Evolutionary conservation across 805 yeast genomes (phyloP).

Genomic region (Pichia phayaonensis): DNA sequence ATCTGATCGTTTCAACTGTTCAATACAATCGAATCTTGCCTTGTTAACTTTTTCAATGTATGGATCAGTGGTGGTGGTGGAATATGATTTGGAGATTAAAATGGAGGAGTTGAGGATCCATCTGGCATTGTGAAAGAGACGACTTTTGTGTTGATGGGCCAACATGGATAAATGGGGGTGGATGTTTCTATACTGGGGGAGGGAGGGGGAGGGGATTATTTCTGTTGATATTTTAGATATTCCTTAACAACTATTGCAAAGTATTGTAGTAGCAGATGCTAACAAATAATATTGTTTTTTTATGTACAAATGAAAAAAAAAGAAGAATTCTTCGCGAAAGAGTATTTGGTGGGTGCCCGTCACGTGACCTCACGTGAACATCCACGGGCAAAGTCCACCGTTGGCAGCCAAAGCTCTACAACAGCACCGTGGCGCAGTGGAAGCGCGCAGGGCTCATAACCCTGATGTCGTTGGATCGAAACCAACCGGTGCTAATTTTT

Average conservation of each 20-base stretch:
- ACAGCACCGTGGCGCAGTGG: conserved; percentile 23
- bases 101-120: not conserved
- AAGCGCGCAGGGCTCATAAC: conserved; percentile 83
- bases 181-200: too few species aligned
- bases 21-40: conserved; percentile 39
- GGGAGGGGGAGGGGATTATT: too few species aligned
- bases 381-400: too few species aligned
- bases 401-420: too few species aligned
- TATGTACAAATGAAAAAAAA: not conserved
- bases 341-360: not conserved
- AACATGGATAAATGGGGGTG: too few species aligned
- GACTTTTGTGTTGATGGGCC: not conserved
- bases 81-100: not conserved
- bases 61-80: conserved; percentile 2
- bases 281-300: not conserved
- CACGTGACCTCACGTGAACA: not conserved
- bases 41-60: conserved; percentile 16
- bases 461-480: conserved; percentile 97
- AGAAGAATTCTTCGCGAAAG: not conserved
- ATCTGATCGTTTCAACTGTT: conserved; percentile 42
- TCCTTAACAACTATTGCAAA: too few species aligned
- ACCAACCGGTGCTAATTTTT: conserved; percentile 32
- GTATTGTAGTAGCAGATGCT: not conserved
- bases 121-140: not conserved
- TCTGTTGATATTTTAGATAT: too few species aligned